Base-by-base conservation (phyloP, 441 rosid species). In the Adansonia rubrostipa region DNA sequence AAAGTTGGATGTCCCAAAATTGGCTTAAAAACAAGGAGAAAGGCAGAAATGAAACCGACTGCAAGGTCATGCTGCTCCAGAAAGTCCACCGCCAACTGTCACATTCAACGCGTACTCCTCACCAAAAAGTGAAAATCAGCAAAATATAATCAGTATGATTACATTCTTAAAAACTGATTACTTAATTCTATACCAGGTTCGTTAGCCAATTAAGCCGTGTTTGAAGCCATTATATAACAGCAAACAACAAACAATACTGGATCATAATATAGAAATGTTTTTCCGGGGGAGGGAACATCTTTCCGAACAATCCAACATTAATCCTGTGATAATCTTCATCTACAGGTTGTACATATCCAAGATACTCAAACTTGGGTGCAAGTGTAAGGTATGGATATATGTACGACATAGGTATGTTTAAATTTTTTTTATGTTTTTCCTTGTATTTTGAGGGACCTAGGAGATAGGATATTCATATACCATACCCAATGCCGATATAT, bases 21-120 rank as follows among this genome's bases (percentile, higher is more conserved):
- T 57, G 36, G 72, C 33, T 80, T 10, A 60, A 48, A 66, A 15
- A 65, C 60, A n/a, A 20, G n/a, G 60, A 56, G 79, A 71, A 61
- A 79, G 72, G 60, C 74, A 67, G 63, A 40, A 72, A 15, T n/a
- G 78, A 78, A 76, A 86, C 84, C 81, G 73, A 80, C 84, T 74
- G 68, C 79, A 74, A 73, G 87, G 81, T 84, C 83, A 82, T 40
- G 61, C 36, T 11, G 70, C 45, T 22, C 47, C 53, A 48, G 71
- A 51, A 4, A 73, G 13, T 81, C 74, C 81, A 79, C 44, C 57
- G 14, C 60, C 58, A 50, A 24, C 7, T 28, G 22, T 14, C 61
- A 71, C 19, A 71, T 24, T 28, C 15, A 24, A 71, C 61, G 74
- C 61, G 74, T 71, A 14, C 61, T 71, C 47, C 33, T 28, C 19